These are phyloP conservation scores for Carex kokanica DNA, from an alignment of 176 grass and related monocot genomes.

Conservation along the genomic window DNA sequence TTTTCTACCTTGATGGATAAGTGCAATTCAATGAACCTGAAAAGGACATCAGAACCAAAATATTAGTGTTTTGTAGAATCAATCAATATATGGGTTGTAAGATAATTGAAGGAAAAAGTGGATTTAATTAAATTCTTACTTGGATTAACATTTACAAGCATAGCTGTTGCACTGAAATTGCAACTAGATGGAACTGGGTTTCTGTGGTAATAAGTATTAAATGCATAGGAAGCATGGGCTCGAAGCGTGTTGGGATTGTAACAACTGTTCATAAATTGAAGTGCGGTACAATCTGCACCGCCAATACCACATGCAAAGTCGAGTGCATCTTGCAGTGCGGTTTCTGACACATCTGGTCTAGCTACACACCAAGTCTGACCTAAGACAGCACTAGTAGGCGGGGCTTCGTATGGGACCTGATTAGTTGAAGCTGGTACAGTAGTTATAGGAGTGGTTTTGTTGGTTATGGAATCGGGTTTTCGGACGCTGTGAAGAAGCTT, in stretches of 20 bases:
- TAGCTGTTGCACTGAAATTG: slow-evolving; percentile 57
- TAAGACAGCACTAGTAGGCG: slow-evolving; percentile 20
- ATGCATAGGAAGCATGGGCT: slow-evolving; percentile 76
- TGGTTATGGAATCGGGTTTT: not conserved
- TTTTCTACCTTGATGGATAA: slow-evolving; percentile 6
- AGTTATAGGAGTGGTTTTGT: not conserved
- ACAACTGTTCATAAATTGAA: slow-evolving; percentile 63
- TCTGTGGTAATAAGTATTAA: slow-evolving; percentile 81
- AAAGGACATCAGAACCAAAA: not conserved
- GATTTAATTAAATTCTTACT: slow-evolving; percentile 38
- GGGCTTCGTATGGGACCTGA: slow-evolving; percentile 35
- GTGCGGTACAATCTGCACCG: slow-evolving; percentile 48
- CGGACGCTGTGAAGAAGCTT: slow-evolving; percentile 13
- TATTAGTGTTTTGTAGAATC: not conserved
- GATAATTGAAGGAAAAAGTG: not conserved
- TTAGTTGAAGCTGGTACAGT: slow-evolving; percentile 29
- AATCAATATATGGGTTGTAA: not conserved
- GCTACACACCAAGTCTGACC: slow-evolving; percentile 70
- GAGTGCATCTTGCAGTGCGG: slow-evolving; percentile 51
- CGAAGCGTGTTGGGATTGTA: slow-evolving; percentile 73
- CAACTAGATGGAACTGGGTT: slow-evolving; percentile 65
- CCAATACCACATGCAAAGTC: slow-evolving; percentile 81
- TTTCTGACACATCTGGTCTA: slow-evolving; percentile 37
- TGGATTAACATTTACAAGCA: slow-evolving; percentile 61
- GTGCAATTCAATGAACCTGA: slow-evolving; percentile 6